Evolutionary conservation across 2,329 filamentous ascomycete species (phyloP), one percentile per base, ranked within the genome.

Genomic region (Fusarium decemcellulare): DNA sequence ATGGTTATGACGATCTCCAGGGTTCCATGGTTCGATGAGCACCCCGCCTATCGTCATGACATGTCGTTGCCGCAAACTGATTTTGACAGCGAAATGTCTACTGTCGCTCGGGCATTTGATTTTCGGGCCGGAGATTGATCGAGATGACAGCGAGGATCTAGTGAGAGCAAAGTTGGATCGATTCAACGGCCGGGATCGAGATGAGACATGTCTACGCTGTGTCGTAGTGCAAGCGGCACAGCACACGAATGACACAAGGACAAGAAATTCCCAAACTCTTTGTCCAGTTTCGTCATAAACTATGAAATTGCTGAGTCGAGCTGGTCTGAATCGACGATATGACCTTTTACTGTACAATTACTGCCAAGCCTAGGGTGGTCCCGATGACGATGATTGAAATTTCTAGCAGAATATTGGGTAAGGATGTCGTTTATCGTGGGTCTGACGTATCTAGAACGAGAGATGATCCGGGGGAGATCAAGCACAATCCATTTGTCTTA

Each of bases 371-470:
- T 4, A 53, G n/a, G 32, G 29, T 44, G 12, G 0, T 5, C 6
- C 30, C 16, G 5, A 34, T 34, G 32, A 42, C 36, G 30, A 43
- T 39, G 36, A 68, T 68, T 68, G 65, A 68, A 68, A 68, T 68
- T 68, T 6, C 8, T 10, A 8, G 14, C 15, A 8, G 56, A 55
- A 27, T 30, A 15, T 5, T 30, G 36, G 18, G 14, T 14, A 18
- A 53, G 43, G 53, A 56, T 48, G 44, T 48, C n/a, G 44, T 15
- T 15, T 12, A 37, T 37, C 36, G 27, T 27, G 29, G 6, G 16
- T 23, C 30, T 18, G 29, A 29, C 18, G n/a, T 23, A 34, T 36
- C 37, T 30, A 10, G 2, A 14, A n/a, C 3, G 10, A 1, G 5
- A 2, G 8, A 16, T 27, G 12, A 15, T 3, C 10, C 36, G 6